phyloP scores from a whole-genome alignment of 805 yeast genomes.

The Maudiozyma bulderi region DNA sequence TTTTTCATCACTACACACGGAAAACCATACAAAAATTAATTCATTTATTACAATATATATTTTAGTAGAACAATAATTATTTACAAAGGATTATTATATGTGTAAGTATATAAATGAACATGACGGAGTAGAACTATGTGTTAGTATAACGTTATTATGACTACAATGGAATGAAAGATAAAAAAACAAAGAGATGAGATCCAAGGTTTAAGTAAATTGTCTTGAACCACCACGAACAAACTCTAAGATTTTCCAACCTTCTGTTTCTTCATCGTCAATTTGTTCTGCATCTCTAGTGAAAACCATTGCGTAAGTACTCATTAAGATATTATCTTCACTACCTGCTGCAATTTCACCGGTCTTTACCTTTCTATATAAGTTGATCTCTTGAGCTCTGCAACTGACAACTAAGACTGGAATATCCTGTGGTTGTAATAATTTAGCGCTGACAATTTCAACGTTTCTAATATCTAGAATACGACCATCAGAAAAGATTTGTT shows the following conservation, averaged over 20 bases:
- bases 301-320: slow-evolving; percentile 94
- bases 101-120: too few relatives aligned
- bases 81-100: too few relatives aligned
- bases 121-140: too few relatives aligned
- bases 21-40: too few relatives aligned
- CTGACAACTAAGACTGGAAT: slow-evolving; percentile 87
- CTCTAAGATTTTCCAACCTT: slow-evolving; percentile 94
- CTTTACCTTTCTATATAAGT: slow-evolving; percentile 76
- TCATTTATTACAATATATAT: too few relatives aligned
- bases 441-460: slow-evolving; percentile 83
- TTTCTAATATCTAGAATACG: slow-evolving; percentile 89
- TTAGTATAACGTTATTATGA: too few relatives aligned
- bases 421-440: slow-evolving; percentile 81
- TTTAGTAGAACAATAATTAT: too few relatives aligned
- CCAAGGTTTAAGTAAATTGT: slow-evolving; percentile 45
- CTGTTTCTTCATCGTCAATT: slow-evolving; percentile 80
- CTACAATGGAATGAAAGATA: not conserved
- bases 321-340: slow-evolving; percentile 81
- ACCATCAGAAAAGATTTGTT: slow-evolving; percentile 85
- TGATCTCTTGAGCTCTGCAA: slow-evolving; percentile 94
- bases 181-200: not conserved
- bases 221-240: slow-evolving; percentile 90
- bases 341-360: slow-evolving; percentile 96
- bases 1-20: too few relatives aligned
- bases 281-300: slow-evolving; percentile 89